Evolutionary conservation across 2,329 filamentous ascomycete genomes (phyloP), one percentile per base, ranked within the genome.

Genomic region (Xylaria sp.): DNA sequence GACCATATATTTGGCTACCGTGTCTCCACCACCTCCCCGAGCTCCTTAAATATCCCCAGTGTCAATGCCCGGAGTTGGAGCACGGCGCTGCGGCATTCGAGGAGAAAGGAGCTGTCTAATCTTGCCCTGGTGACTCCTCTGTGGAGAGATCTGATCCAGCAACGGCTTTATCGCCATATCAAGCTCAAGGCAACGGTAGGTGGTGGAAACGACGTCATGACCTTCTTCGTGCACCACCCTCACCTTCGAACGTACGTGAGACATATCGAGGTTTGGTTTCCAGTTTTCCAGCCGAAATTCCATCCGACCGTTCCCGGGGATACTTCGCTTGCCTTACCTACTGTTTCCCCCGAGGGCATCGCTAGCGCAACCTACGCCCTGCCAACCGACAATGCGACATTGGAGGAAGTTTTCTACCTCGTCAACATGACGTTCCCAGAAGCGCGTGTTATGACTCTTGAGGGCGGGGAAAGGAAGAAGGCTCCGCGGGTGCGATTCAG

Each of bases 221-320:
- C 73, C 29, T 90, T 87, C 76, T 88, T 91, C 61, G 69, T 73
- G 16, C 61, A 71, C 8, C 79, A 85, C 54, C 74, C 78, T 22
- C 82, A 89, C 63, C 79, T 91, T 5, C 78, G 82, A 18, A 63
- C 72, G 7, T 84, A 90, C 61, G 84, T 91, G 55, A 86, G 85
- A 60, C 88, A 91, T 65, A 81, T 91, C 54, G 88, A 91, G 71
- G 78, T 91, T 39, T 91, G 88, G 87, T 89, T 91, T 57, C 88
- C 89, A 2, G 87, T 91, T 39, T 91, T 88, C 63, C 81, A 86
- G 60, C 83, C 82, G 18, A 80, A 78, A 51, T 76, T 77, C 52
- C 72, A 75, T 8, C 72, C 78, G 4, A 64, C 74, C 39, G 71
- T 74, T 3, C 61, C 76, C 18, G 75, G 76, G 16, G 74, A 75